Base-by-base conservation (phyloP, 352 stramenopile genomes). In the Phytophthora pluvialis region DNA sequence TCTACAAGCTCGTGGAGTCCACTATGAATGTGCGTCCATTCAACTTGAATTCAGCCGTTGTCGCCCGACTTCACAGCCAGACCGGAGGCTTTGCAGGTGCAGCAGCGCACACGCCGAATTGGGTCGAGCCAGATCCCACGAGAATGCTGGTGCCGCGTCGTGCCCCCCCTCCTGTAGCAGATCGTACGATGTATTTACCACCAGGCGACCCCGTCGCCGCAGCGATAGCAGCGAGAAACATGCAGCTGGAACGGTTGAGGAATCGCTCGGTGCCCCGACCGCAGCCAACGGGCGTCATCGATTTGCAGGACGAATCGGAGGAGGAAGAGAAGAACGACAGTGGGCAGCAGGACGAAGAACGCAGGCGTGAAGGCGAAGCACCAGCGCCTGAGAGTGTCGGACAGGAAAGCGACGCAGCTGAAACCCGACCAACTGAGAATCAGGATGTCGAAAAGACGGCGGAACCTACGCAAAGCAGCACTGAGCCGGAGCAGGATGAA, bases 1-100 rank as follows among this genome's bases (percentile, higher is more conserved):
- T 75, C 45, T 78, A 78, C 52, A 73, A 74, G 18, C 66, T 75
- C 6, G 70, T 78, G 15, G 70, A 78, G 61, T 65, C 64, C 7
- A 72, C 58, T 15, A 45, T 78, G 35, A 70, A 62, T 53, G 46
- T 64, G 33, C 62, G 62, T 49, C 67, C 67, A 16, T 75, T 75
- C 43, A 55, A 64, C 26, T 40, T 75, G 45, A 64, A 68, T 16
- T 31, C 61, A 35, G 46, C 48, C 10, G 50, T 32, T 16, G 36
- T 55, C 8, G 55, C 56, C 1, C 49, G 46, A 5, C 47, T 70
- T 3, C 57, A 57, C n/a, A 49, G 33, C 25, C 38, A 65, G 8
- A 16, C n/a, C 7, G 21, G 45, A 33, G 40, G 42, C 1, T 7
- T 28, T 56, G 15, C 26, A 36, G 15, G 3, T 44, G 10, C 36